Conservation (phyloP, 2,329 filamentous ascomycete genomes). For the Pseudogymnoascus sp. region DNA sequence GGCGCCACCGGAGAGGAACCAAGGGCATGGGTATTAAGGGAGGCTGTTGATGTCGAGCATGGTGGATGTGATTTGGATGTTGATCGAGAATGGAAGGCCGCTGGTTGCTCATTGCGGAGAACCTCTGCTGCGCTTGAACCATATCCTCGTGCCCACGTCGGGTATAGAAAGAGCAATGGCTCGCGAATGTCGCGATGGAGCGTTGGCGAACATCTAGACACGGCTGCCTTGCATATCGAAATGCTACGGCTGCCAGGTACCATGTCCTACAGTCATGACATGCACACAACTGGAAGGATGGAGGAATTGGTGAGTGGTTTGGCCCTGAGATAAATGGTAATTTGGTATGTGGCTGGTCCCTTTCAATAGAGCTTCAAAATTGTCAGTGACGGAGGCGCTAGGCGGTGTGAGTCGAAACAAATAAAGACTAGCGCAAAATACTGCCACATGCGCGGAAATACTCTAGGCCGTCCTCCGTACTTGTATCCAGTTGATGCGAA, state of each 20-base stretch:
- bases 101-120: background rate
- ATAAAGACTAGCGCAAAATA: slow-evolving; percentile 1
- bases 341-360: background rate
- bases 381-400: background rate
- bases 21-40: background rate
- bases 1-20: background rate
- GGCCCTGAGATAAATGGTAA: background rate
- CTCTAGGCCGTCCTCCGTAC: background rate
- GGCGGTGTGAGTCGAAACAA: background rate
- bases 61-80: background rate
- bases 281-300: background rate
- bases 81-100: background rate
- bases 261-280: slow-evolving; percentile 10
- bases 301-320: background rate
- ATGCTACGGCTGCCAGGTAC: slow-evolving; percentile 10
- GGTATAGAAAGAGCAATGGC: slow-evolving; percentile 9
- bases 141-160: background rate
- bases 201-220: slow-evolving; percentile 4
- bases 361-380: slow-evolving; percentile 1
- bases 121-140: background rate
- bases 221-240: slow-evolving; percentile 8
- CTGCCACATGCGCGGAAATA: background rate
- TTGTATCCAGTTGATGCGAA: background rate
- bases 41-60: background rate
- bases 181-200: slow-evolving; percentile 4